Base-by-base conservation (phyloP, 345 rosid genomes). In the Trapa bicornis region DNA sequence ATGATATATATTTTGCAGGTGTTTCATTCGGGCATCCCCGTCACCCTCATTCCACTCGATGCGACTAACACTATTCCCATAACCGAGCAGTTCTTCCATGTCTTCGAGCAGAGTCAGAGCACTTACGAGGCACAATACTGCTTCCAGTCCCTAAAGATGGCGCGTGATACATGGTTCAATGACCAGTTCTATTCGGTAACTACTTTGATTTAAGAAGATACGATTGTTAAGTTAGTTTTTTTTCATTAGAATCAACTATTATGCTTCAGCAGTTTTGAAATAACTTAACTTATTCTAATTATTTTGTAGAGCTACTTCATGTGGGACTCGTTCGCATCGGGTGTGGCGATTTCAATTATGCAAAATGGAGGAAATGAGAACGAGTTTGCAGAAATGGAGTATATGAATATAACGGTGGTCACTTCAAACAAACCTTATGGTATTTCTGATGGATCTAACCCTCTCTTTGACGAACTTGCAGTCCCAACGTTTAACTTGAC, bases 311-410 rank as follows among this genome's bases (percentile, higher is more conserved):
- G 87, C 80, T 88, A 79, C 72, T 90, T 79, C 85, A 89, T 93
- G 98, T 93, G 98, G 98, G 97, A 90, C 62, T 88, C 98, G 15
- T 93, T 93, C 64, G 77, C 85, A 53, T 76, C 88, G 4, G 96
- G 97, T 48, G 92, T 93, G 5, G 98, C 92, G 15, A 82, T 82
- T 64, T 90, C 98, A 45, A 83, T 75, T 65, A 87, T 93, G 92
- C 73, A 76, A 3, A 85, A 81, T 52, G 73, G 73, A 36, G 52
- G 70, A 13, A 79, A 86, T 38, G 87, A 85, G 77, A 90, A 90
- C 57, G 90, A 93, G 61, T 90, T 87, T 67, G 88, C 96, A 0
- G 94, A 81, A 74, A 85, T 90, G 96, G 89, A 88, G 74, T 93
- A 82, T 48, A 90, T 90, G 85, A 88, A 93, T 70, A 78, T 93